A percentile compares a stretch with the other conserved stretches of the same genome.
Conservation (phyloP, 23 red algal genomes). For the Pyropia haitanensis region DNA sequence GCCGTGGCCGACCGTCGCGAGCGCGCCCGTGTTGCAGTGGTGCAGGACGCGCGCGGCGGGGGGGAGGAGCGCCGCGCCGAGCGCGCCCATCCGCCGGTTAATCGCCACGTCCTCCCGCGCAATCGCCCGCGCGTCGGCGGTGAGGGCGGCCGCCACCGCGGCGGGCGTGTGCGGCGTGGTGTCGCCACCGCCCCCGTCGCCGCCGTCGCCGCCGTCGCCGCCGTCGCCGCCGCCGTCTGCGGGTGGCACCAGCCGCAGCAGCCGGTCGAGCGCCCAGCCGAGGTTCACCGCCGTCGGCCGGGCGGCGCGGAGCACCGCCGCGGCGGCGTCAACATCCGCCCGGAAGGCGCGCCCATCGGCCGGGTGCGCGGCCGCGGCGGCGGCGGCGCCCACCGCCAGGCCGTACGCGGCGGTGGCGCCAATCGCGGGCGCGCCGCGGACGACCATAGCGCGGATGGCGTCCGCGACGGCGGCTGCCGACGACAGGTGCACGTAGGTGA, state of each 20-base stretch:
- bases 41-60: conserved; percentile 9
- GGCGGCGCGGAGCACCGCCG: conserved; percentile 2
- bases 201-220: too few species aligned
- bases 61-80: conserved; percentile 7
- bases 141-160: background rate
- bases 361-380: background rate
- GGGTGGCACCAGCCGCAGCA: background rate
- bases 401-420: conserved; percentile 46
- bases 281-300: conserved; percentile 61
- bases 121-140: conserved; percentile 13
- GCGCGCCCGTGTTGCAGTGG: conserved; percentile 47
- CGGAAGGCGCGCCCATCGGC: background rate
- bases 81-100: conserved; percentile 17
- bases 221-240: background rate
- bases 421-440: conserved; percentile 56
- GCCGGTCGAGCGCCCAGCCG: conserved; percentile 27
- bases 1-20: conserved; percentile 47
- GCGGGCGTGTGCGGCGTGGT: background rate
- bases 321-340: conserved; percentile 4
- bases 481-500: conserved; percentile 1
- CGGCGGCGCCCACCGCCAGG: conserved; percentile 1
- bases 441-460: conserved; percentile 45
- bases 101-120: conserved; percentile 4
- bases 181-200: too few species aligned
- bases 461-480: conserved; percentile 5